These are phyloP conservation scores for Calonectria hawksworthii DNA, from an alignment of 2,329 filamentous ascomycete genomes.

Conservation along the genomic window DNA sequence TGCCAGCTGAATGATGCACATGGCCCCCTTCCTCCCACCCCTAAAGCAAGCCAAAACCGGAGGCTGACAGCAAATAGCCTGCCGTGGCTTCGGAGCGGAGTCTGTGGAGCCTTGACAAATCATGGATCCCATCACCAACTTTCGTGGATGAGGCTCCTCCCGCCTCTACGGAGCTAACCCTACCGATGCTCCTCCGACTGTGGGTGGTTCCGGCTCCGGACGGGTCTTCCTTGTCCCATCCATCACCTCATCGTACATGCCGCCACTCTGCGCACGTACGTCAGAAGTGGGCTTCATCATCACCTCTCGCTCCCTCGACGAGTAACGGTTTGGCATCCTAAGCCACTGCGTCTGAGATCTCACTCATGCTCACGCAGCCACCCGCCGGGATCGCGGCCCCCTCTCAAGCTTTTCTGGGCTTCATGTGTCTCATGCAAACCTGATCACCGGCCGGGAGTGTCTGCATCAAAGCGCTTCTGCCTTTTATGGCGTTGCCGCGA, in stretches of 20 bases:
- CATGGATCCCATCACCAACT: neutral
- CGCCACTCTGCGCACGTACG: slow-evolving; percentile 4
- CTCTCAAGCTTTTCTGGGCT: neutral
- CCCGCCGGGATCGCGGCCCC: slow-evolving; percentile 19
- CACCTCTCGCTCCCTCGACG: slow-evolving; percentile 6
- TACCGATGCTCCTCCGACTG: slow-evolving; percentile 2
- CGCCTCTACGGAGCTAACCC: slow-evolving; percentile 1
- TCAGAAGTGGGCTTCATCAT: neutral
- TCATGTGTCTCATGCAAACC: slow-evolving; percentile 1
- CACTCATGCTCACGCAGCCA: slow-evolving; percentile 16
- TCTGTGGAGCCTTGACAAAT: slow-evolving; percentile 8
- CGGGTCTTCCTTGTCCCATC: neutral
- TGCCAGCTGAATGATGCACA: slow-evolving; percentile 7
- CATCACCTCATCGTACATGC: slow-evolving; percentile 2
- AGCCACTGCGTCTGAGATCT: slow-evolving; percentile 11
- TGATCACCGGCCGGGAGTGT: slow-evolving; percentile 11
- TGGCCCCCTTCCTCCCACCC: neutral
- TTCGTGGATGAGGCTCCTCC: slow-evolving; percentile 2
- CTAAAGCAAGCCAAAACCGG: neutral
- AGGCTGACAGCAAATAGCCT: slow-evolving; percentile 2
- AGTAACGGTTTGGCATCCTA: slow-evolving; percentile 1
- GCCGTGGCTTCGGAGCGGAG: slow-evolving; percentile 5
- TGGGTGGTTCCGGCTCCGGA: slow-evolving; percentile 2
- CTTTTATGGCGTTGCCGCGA: neutral
- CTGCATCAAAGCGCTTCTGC: slow-evolving; percentile 7